phyloP scores from a whole-genome alignment of 768 basidiomycete genomes.

The Xerocomellus amylosporus region DNA sequence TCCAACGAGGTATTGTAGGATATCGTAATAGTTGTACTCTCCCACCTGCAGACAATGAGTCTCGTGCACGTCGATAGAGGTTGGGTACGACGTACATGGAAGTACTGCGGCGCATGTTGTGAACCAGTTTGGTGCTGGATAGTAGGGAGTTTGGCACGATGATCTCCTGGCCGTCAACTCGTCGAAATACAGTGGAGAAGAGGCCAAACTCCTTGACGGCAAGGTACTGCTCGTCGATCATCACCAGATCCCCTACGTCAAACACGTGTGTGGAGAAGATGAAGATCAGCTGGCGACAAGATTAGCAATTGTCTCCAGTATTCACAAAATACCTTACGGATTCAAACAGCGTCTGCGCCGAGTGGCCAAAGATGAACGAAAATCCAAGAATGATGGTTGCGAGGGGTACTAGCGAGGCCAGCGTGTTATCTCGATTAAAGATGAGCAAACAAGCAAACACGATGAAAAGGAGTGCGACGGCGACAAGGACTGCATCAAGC shows the following conservation, averaged over 20 bases:
- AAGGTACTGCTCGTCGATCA: constrained; percentile 58
- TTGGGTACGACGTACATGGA: constrained; percentile 53
- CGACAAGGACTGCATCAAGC: constrained; percentile 70
- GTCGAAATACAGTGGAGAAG: constrained; percentile 73
- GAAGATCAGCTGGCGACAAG: constrained; percentile 60
- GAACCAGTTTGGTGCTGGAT: constrained; percentile 68
- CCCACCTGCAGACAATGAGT: constrained; percentile 45
- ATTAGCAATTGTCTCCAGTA: not conserved
- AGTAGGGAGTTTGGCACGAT: constrained; percentile 76
- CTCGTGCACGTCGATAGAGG: not conserved
- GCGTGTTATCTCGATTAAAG: constrained; percentile 63
- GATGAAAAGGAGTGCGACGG: constrained; percentile 52
- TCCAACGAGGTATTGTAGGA: constrained; percentile 71
- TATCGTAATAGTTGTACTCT: constrained; percentile 63
- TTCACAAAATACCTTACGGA: constrained; percentile 44
- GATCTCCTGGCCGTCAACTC: constrained; percentile 80
- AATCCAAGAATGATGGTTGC: constrained; percentile 81
- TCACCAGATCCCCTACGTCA: constrained; percentile 77
- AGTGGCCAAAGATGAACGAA: constrained; percentile 82
- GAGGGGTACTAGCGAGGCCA: constrained; percentile 73
- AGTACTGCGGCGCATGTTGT: constrained; percentile 71
- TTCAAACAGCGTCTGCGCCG: constrained; percentile 75
- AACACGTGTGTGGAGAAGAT: constrained; percentile 86
- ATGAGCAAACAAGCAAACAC: constrained; percentile 72
- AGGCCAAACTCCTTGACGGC: constrained; percentile 74